Conservation (phyloP, 2,329 filamentous ascomycete genomes). For the Cladosporium sp. region DNA sequence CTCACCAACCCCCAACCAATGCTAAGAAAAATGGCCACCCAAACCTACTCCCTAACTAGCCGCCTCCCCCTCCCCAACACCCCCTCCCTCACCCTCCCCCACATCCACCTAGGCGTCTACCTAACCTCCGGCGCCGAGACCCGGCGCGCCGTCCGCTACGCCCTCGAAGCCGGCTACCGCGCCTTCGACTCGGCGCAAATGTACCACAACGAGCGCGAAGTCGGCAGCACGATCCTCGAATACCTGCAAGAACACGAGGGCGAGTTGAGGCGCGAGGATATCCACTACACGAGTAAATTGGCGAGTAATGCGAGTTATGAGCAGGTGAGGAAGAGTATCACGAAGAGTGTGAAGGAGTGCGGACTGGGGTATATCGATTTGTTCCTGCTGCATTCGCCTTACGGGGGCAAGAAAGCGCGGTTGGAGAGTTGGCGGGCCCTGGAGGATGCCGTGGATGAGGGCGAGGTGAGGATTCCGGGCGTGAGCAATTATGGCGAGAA, state of each 20-base stretch:
- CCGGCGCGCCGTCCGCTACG: conserved; percentile 46
- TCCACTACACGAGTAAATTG: conserved; percentile 80
- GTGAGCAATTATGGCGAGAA: conserved; percentile 76
- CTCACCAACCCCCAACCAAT: too few relatives aligned
- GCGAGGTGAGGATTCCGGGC: conserved; percentile 67
- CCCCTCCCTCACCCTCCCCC: conserved; percentile 64
- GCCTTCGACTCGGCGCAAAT: conserved; percentile 59
- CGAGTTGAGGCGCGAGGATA: conserved; percentile 58
- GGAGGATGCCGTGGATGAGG: conserved; percentile 69
- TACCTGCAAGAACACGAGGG: conserved; percentile 27
- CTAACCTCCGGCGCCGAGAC: conserved; percentile 63
- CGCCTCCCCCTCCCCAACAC: conserved; percentile 56
- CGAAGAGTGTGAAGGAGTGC: conserved; percentile 58
- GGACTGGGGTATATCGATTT: conserved; percentile 73
- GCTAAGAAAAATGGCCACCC: conserved; percentile 17
- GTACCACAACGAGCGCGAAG: conserved; percentile 68
- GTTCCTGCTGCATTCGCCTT: conserved; percentile 75
- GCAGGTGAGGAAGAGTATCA: conserved; percentile 63
- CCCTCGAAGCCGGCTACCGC: conserved; percentile 43
- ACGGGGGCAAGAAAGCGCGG: conserved; percentile 65
- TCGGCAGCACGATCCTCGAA: conserved; percentile 57
- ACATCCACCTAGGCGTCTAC: conserved; percentile 71
- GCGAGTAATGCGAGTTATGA: conserved; percentile 65
- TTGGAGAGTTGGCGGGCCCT: conserved; percentile 72
- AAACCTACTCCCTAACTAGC: conserved; percentile 37